Base-by-base conservation (phyloP, 257 asterid species). In the Apocynum venetum region DNA sequence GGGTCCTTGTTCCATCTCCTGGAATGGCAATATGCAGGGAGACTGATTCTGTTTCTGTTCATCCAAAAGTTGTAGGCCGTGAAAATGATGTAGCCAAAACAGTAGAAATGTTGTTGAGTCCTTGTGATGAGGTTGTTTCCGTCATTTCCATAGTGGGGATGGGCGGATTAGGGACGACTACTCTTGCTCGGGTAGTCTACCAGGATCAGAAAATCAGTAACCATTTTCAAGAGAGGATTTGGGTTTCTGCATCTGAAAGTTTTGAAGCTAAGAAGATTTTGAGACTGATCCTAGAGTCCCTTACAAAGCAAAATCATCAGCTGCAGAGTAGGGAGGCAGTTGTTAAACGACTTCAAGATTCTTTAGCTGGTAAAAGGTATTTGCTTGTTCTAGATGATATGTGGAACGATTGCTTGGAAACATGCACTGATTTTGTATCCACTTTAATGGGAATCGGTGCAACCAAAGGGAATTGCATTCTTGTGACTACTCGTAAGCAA, bases 121-220 rank as follows among this genome's bases (percentile, higher is more conserved):
- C 70, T 0, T 14, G n/a, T 46, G 46, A 51, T 3, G 63, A 75
- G 20, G 1, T 9, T 57, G 38, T 0, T 70, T 44, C 75, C 40
- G 73, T 60, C 13, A 40, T 83, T 41, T 82, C 77, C 25, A 49
- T 83, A 0, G 47, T 35, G 1, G 80, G 80, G 0, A 80, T 77
- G 84, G 84, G 82, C 0, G 84, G 82, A 10, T 31, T 73, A 48
- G 81, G 84, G 19, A 74, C 63, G 48, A 74, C 84, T 8, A 82
- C 85, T 7, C 8, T 86, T 36, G 81, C 85, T 0, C 75, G 76
- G 25, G 1, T 1, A 10, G 59, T 84, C 51, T 84, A 15, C 13
- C 38, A 63, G 19, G 36, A 86, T 64, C 52, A 69, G n/a, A 8
- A 31, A 4, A 52, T 82, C 14, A 1, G 36, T 5, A 2, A 10